phyloP scores from a whole-genome alignment of 805 yeast genomes.

The Kodamaea nitidulidarum region DNA sequence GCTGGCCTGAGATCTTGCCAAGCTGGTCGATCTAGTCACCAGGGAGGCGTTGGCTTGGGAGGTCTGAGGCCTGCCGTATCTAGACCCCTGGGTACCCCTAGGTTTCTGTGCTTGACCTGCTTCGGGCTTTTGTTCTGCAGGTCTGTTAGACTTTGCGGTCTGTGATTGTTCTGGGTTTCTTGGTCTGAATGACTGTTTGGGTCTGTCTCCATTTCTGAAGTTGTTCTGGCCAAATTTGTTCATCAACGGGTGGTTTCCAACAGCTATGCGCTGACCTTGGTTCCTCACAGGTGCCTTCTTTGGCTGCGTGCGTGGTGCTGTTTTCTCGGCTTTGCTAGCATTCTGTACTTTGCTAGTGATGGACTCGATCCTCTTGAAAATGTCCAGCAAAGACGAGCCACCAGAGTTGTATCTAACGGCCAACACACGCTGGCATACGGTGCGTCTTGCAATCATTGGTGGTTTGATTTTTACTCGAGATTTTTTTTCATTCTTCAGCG shows the following conservation, averaged over 20 bases:
- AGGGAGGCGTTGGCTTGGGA: no score
- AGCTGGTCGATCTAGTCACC: no score
- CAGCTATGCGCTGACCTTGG: conserved; percentile 6
- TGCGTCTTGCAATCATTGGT: conserved; percentile 2
- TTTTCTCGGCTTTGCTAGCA: neutral
- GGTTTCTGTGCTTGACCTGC: no score
- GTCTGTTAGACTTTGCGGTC: neutral
- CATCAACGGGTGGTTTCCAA: conserved; percentile 13
- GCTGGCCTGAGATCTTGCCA: no score
- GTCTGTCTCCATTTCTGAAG: neutral
- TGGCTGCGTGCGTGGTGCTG: neutral
- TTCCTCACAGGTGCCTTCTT: neutral
- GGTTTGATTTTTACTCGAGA: no score
- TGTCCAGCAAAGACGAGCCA: conserved; percentile 26
- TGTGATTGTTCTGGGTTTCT: conserved; percentile 1
- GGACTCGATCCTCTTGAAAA: conserved; percentile 34
- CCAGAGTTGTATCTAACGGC: conserved; percentile 10
- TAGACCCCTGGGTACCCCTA: no score
- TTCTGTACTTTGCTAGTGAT: conserved; percentile 18
- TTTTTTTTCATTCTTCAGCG: neutral
- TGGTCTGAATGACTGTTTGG: neutral
- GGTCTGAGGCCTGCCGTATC: no score
- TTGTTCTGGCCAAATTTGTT: conserved; percentile 8
- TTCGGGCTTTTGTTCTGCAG: neutral
- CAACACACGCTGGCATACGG: neutral